Conservation (phyloP, 805 yeast genomes). For the Candida fluviatilis region DNA sequence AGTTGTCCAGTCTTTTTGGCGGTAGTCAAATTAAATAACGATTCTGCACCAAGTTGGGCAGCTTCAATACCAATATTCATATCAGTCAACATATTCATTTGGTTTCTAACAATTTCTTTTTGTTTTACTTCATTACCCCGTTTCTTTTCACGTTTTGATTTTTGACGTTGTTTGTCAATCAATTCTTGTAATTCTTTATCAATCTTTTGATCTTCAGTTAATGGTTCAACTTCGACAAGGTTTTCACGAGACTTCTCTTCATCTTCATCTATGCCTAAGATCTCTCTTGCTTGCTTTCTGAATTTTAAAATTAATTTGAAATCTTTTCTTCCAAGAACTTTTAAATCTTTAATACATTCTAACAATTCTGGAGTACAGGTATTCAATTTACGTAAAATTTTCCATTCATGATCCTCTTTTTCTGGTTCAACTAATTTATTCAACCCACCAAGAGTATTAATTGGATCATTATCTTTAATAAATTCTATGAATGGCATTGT, state of each 20-base stretch:
- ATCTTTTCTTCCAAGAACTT: conserved; percentile 92
- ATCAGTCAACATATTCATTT: conserved; percentile 93
- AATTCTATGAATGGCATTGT: conserved; percentile 75
- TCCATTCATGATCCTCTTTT: conserved; percentile 62
- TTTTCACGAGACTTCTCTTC: conserved; percentile 47
- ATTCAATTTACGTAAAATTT: conserved; percentile 63
- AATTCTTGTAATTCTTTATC: conserved; percentile 79
- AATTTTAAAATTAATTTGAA: conserved; percentile 81
- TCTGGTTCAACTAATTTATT: conserved; percentile 61
- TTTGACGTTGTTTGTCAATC: conserved; percentile 64
- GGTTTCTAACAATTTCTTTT: conserved; percentile 85
- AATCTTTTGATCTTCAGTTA: conserved; percentile 85
- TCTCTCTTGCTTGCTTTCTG: conserved; percentile 81
- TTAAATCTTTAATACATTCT: conserved; percentile 85
- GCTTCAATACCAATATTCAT: conserved; percentile 93
- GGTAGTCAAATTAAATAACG: conserved; percentile 75
- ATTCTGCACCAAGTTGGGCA: conserved; percentile 70
- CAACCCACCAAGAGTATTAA: conserved; percentile 71
- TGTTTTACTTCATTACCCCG: conserved; percentile 78
- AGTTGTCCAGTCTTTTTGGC: conserved; percentile 87
- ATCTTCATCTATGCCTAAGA: conserved; percentile 61
- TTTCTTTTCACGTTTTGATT: conserved; percentile 76
- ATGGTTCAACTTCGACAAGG: conserved; percentile 60
- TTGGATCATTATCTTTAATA: conserved; percentile 77
- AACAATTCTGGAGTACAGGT: conserved; percentile 75